Evolutionary conservation across 2,329 filamentous ascomycete species (phyloP).

Genomic region (Colletotrichum paranaense): DNA sequence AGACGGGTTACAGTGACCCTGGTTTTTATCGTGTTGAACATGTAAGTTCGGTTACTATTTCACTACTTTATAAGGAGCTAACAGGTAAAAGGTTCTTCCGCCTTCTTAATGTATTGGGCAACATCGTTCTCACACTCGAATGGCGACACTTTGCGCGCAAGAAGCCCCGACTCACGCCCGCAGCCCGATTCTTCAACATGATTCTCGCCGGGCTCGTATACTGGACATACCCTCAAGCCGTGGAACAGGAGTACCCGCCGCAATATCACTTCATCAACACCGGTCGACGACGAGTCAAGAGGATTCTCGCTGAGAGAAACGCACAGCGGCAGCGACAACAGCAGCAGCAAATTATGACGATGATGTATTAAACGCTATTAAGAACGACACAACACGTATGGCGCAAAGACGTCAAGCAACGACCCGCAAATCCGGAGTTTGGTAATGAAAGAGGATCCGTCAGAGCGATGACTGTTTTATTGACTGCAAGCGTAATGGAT

Average conservation of each 20-base stretch:
- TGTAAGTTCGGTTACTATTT: conserved; percentile 44
- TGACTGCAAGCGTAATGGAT: background rate
- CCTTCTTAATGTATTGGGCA: conserved; percentile 51
- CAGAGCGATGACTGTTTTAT: background rate
- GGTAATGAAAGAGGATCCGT: background rate
- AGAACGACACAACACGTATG: background rate
- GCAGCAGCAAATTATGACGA: conserved; percentile 31
- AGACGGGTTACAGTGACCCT: conserved; percentile 43
- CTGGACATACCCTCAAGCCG: conserved; percentile 54
- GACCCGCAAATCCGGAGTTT: background rate
- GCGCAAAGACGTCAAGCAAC: background rate
- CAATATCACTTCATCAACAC: conserved; percentile 34
- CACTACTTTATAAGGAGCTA: conserved; percentile 13
- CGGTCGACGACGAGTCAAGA: conserved; percentile 30
- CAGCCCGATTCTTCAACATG: conserved; percentile 39
- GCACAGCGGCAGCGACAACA: conserved; percentile 23
- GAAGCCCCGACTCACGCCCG: conserved; percentile 38
- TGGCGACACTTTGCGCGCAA: conserved; percentile 52
- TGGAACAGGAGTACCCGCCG: conserved; percentile 50
- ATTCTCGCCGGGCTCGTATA: conserved; percentile 48
- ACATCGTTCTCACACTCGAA: conserved; percentile 49
- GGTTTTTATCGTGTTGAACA: conserved; percentile 49
- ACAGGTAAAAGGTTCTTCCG: conserved; percentile 47
- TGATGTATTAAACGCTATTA: background rate
- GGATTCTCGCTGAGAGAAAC: conserved; percentile 31